Percentiles rank a stretch among this genome's conserved stretches.
These are phyloP conservation scores for Ilyonectria mors-panacis DNA, from an alignment of 2,329 filamentous ascomycete genomes.

Conservation along the genomic window DNA sequence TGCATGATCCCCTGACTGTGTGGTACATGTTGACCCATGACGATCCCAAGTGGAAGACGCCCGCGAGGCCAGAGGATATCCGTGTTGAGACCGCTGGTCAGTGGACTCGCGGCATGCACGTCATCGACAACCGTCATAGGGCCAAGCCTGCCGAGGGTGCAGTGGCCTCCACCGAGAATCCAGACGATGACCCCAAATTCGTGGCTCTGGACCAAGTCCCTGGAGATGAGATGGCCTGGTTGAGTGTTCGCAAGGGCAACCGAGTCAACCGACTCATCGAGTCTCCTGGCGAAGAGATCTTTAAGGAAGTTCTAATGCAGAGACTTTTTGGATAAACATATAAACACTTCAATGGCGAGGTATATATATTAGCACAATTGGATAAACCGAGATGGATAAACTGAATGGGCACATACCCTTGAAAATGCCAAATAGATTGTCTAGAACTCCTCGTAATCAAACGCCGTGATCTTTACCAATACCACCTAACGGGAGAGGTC, in stretches of 20 bases:
- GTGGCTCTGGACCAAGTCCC: conserved; percentile 66
- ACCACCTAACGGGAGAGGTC: conserved; percentile 29
- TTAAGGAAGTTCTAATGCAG: conserved; percentile 77
- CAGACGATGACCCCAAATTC: conserved; percentile 57
- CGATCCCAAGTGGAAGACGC: conserved; percentile 71
- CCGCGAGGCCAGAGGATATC: conserved; percentile 80
- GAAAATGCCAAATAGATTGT: conserved; percentile 44
- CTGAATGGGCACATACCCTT: conserved; percentile 36
- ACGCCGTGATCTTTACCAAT: conserved; percentile 44
- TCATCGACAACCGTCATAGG: conserved; percentile 80
- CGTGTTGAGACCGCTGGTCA: conserved; percentile 91
- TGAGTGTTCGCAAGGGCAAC: conserved; percentile 82
- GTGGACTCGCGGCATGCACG: conserved; percentile 94
- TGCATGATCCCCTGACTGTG: conserved; percentile 85
- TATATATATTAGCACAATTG: conserved; percentile 37
- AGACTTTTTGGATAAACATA: conserved; percentile 69
- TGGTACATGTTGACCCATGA: conserved; percentile 81
- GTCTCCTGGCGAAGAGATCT: conserved; percentile 77
- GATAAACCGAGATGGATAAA: conserved; percentile 30
- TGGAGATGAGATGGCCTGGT: conserved; percentile 83
- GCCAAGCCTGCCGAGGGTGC: conserved; percentile 65
- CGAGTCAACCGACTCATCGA: conserved; percentile 80
- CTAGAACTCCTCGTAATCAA: conserved; percentile 48
- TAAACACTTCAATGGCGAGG: conserved; percentile 2
- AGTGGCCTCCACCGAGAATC: conserved; percentile 58